A percentile compares a stretch with the other conserved stretches of the same genome.
Evolutionary conservation across 495 filamentous ascomycete genomes (phyloP).

Genomic region (Aspergillus leporis): DNA sequence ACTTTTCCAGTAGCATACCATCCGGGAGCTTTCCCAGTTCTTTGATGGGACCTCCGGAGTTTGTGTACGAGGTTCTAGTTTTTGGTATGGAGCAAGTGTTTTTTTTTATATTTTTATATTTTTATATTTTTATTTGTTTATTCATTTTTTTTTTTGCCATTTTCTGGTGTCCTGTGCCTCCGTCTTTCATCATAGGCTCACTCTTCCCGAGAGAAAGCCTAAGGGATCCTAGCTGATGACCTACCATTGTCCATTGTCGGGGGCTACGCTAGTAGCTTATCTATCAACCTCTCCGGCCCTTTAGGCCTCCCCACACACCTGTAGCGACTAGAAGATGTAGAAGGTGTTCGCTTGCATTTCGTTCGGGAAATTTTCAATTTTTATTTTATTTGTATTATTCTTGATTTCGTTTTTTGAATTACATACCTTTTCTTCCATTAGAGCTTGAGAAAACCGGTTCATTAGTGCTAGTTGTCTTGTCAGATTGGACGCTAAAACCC

Average conservation of each 20-base stretch:
- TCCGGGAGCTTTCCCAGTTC: background rate
- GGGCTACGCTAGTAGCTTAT: constrained; percentile 14
- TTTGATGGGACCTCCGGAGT: background rate
- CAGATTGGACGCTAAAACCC: constrained; percentile 18
- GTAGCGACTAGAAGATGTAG: background rate
- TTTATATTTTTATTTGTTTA: too few species aligned
- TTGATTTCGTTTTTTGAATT: background rate
- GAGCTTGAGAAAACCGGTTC: background rate
- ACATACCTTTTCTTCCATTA: background rate
- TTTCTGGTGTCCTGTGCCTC: background rate
- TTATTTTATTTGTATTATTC: constrained; percentile 1
- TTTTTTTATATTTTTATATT: too few species aligned
- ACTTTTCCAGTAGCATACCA: background rate
- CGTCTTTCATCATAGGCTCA: background rate
- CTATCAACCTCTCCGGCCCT: constrained; percentile 8
- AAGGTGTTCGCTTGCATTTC: background rate
- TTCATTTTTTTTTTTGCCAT: too few species aligned
- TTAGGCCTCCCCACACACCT: background rate
- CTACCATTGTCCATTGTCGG: constrained; percentile 12
- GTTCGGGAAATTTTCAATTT: constrained; percentile 1
- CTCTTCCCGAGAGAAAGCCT: background rate
- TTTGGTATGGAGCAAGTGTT: background rate
- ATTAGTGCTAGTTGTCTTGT: constrained; percentile 7
- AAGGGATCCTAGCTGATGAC: constrained; percentile 15
- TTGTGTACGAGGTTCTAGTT: constrained; percentile 7